Evolutionary conservation across 2,329 filamentous ascomycete species (phyloP).

Genomic region (Neonectria magnoliae): DNA sequence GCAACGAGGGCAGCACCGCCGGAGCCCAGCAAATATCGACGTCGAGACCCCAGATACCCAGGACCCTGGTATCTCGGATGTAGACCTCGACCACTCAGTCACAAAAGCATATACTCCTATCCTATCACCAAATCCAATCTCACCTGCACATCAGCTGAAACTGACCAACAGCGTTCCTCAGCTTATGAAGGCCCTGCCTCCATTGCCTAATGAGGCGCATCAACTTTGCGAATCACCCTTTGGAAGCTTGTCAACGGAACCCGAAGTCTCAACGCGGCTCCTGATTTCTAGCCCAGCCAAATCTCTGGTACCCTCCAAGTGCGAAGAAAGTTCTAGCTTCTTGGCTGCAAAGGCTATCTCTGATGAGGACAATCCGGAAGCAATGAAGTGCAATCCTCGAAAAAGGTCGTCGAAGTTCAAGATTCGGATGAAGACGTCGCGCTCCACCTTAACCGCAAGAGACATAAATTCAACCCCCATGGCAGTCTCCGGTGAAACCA

Average conservation of each 20-base stretch:
- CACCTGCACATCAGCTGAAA: slow-evolving; percentile 55
- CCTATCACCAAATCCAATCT: slow-evolving; percentile 60
- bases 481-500: slow-evolving; percentile 10
- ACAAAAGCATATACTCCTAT: slow-evolving; percentile 44
- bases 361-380: slow-evolving; percentile 3
- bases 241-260: slow-evolving; percentile 9
- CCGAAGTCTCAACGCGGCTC: slow-evolving; percentile 20
- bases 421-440: slow-evolving; percentile 40
- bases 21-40: slow-evolving; percentile 38
- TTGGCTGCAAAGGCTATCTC: slow-evolving; percentile 1
- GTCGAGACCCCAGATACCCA: slow-evolving; percentile 29
- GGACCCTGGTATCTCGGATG: background rate
- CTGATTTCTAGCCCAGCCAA: slow-evolving; percentile 26
- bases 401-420: slow-evolving; percentile 41
- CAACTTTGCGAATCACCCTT: slow-evolving; percentile 4
- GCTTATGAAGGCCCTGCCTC: slow-evolving; percentile 63
- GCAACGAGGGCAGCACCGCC: slow-evolving; percentile 37
- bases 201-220: slow-evolving; percentile 50
- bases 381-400: slow-evolving; percentile 8
- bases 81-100: background rate
- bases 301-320: slow-evolving; percentile 10
- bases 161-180: slow-evolving; percentile 61
- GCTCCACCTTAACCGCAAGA: slow-evolving; percentile 21
- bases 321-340: background rate
- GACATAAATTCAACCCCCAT: slow-evolving; percentile 12